Evolutionary conservation across 2,329 filamentous ascomycete species (phyloP).

Genomic region (Colletotrichum orchidophilum): DNA sequence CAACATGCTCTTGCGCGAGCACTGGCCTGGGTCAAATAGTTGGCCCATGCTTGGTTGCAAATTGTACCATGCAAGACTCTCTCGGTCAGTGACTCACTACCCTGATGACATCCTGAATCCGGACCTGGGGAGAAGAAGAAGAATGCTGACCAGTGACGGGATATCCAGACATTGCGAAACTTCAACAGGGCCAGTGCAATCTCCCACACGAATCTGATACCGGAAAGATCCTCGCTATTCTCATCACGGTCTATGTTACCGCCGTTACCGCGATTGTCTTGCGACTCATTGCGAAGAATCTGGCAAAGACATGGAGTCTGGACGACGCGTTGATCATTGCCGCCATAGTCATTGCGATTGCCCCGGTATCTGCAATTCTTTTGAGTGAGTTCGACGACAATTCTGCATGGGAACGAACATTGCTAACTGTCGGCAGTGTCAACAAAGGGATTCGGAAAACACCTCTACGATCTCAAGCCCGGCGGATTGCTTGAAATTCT

Average conservation of each 20-base stretch:
- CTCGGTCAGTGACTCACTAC: background rate
- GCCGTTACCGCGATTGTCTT: slow-evolving; percentile 1
- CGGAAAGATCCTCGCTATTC: slow-evolving; percentile 6
- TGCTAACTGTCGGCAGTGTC: slow-evolving; percentile 15
- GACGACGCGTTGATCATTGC: slow-evolving; percentile 20
- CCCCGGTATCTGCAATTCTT: slow-evolving; percentile 17
- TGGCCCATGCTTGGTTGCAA: slow-evolving; percentile 22
- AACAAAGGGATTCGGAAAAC: slow-evolving; percentile 25
- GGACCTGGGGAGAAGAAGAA: background rate
- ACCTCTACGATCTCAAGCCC: slow-evolving; percentile 30
- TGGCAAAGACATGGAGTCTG: slow-evolving; percentile 15
- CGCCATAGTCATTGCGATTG: slow-evolving; percentile 19
- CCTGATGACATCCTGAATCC: background rate
- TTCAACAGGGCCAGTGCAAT: slow-evolving; percentile 25
- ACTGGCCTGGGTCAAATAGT: slow-evolving; percentile 13
- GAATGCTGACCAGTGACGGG: background rate
- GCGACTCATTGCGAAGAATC: slow-evolving; percentile 16
- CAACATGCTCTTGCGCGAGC: slow-evolving; percentile 28
- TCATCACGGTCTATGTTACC: slow-evolving; percentile 8
- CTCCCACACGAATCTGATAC: slow-evolving; percentile 29
- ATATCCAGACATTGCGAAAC: slow-evolving; percentile 24
- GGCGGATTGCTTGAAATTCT: slow-evolving; percentile 17
- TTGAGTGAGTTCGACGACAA: background rate
- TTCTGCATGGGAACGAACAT: fast-evolving
- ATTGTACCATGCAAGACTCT: slow-evolving; percentile 34